A percentile compares a stretch with the other conserved stretches of the same genome.
Evolutionary conservation across 2,329 filamentous ascomycete species (phyloP).

Genomic region (Epichloe typhina): DNA sequence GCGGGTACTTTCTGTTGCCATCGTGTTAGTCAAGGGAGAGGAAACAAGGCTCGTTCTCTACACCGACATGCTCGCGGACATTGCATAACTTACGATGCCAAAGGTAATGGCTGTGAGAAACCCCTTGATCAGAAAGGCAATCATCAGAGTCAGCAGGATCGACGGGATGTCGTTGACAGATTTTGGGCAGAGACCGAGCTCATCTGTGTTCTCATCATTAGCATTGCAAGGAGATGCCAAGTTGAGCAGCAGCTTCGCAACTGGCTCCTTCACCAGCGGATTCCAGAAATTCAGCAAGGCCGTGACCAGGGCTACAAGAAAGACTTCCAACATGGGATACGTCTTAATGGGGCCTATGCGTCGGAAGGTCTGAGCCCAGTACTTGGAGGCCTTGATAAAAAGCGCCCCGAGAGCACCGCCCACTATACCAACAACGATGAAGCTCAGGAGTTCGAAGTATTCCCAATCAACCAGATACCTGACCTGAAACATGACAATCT

Average conservation of each 20-base stretch:
- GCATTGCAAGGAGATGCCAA: conserved; percentile 77
- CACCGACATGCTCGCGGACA: too few relatives aligned
- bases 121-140: conserved; percentile 82
- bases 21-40: conserved; percentile 6
- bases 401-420: conserved; percentile 77
- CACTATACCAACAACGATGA: conserved; percentile 73
- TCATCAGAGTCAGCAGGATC: conserved; percentile 56
- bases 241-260: conserved; percentile 82
- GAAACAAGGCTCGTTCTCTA: too few relatives aligned
- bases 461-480: conserved; percentile 85
- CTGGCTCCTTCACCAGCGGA: conserved; percentile 71
- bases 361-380: conserved; percentile 84
- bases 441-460: conserved; percentile 77
- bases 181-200: conserved; percentile 65
- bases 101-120: conserved; percentile 83
- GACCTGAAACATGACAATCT: conserved; percentile 94
- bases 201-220: conserved; percentile 46
- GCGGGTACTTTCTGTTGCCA: conserved; percentile 65
- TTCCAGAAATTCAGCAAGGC: conserved; percentile 90
- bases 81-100: conserved; percentile 50
- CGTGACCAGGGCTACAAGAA: conserved; percentile 75
- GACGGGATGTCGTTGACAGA: conserved; percentile 62
- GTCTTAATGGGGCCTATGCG: conserved; percentile 68
- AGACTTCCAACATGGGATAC: conserved; percentile 74
- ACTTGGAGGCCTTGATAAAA: conserved; percentile 89